These are phyloP conservation scores for Penicillium sp. DNA, from an alignment of 2,329 filamentous ascomycete species.

Conservation along the genomic window DNA sequence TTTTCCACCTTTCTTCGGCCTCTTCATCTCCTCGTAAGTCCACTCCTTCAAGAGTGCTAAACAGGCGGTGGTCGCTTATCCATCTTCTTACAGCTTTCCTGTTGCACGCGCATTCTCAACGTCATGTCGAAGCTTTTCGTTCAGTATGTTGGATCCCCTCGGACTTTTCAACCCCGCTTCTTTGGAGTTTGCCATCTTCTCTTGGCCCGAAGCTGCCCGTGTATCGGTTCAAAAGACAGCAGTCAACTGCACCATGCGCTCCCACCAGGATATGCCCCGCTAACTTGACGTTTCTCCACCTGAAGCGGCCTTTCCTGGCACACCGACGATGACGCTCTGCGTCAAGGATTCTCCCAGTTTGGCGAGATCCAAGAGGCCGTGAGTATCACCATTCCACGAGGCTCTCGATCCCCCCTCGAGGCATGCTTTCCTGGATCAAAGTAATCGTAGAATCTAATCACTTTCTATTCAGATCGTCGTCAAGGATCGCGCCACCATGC, in stretches of 20 bases:
- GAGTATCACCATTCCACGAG: slow-evolving; percentile 46
- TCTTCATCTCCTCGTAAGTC: background rate
- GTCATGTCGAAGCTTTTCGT: slow-evolving; percentile 91
- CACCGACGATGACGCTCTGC: slow-evolving; percentile 82
- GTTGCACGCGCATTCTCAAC: background rate
- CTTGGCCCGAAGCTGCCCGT: background rate
- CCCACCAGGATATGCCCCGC: background rate
- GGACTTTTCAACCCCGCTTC: slow-evolving; percentile 1
- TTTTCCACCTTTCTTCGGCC: background rate
- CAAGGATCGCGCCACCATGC: slow-evolving; percentile 93
- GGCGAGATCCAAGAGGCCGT: slow-evolving; percentile 92
- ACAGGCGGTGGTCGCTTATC: background rate
- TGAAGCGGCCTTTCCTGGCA: slow-evolving; percentile 93
- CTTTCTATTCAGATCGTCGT: slow-evolving; percentile 69
- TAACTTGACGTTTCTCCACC: background rate
- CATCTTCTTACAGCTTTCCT: background rate
- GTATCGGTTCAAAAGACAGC: background rate
- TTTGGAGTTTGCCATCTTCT: background rate
- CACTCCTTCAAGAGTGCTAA: background rate
- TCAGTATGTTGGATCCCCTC: slow-evolving; percentile 57
- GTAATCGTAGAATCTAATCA: slow-evolving; percentile 9
- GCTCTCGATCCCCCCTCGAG: slow-evolving; percentile 3
- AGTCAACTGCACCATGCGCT: background rate
- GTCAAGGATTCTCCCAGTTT: slow-evolving; percentile 87
- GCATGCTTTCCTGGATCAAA: background rate